phyloP scores from a whole-genome alignment of 352 stramenopile genomes.

The Globisporangium okanoganense region DNA sequence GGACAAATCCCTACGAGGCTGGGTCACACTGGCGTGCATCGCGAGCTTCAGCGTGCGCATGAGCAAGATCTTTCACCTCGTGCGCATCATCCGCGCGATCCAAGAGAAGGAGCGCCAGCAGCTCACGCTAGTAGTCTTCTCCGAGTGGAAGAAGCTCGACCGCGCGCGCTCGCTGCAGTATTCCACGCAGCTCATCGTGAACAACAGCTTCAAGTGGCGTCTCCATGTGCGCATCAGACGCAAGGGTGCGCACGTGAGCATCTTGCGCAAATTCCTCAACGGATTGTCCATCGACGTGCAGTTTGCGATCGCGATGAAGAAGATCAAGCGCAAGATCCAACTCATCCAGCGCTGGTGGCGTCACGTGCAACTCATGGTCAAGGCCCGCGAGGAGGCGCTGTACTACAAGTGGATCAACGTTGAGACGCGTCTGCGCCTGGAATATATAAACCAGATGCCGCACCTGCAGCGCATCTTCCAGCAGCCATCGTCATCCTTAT shows the following conservation, averaged over 20 bases:
- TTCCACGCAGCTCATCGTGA: conserved; percentile 27
- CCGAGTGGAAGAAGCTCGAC: conserved; percentile 34
- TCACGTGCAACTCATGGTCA: conserved; percentile 49
- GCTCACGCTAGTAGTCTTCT: conserved; percentile 32
- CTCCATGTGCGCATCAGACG: conserved; percentile 35
- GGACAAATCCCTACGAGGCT: conserved; percentile 22
- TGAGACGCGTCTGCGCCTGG: conserved; percentile 37
- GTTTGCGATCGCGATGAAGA: conserved; percentile 60
- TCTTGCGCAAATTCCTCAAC: conserved; percentile 39
- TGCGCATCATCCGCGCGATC: conserved; percentile 20
- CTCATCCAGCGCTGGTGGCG: conserved; percentile 65
- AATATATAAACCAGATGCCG: conserved; percentile 53
- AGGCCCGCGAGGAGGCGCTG: conserved; percentile 42
- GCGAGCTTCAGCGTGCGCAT: conserved; percentile 38
- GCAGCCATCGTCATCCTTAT: conserved; percentile 14
- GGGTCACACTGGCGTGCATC: conserved; percentile 37
- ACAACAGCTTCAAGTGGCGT: conserved; percentile 34
- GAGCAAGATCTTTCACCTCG: conserved; percentile 23
- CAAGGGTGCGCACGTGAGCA: conserved; percentile 26
- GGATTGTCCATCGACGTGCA: conserved; percentile 57
- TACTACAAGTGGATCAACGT: conserved; percentile 52
- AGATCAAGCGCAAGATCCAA: conserved; percentile 45
- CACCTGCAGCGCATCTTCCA: conserved; percentile 56
- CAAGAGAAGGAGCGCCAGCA: conserved; percentile 23
- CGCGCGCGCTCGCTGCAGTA: conserved; percentile 20